Evolutionary conservation across 2,329 filamentous ascomycete species (phyloP).

Genomic region (Podosphaera aphanis): DNA sequence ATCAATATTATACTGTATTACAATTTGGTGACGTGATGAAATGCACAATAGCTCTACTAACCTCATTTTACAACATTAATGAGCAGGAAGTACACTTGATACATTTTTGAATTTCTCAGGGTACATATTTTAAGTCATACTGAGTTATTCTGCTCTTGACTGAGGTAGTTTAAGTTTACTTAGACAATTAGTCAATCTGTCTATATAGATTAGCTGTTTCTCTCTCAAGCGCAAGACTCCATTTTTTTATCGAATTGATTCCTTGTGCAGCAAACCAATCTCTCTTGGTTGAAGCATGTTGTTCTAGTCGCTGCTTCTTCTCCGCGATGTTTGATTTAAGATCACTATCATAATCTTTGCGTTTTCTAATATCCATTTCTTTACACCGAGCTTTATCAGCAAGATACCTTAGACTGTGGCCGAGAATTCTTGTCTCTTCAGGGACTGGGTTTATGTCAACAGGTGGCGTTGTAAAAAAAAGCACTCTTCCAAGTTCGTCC

Average conservation of each 20-base stretch:
- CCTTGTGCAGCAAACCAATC: conserved; percentile 6
- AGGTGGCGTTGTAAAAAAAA: conserved; percentile 47
- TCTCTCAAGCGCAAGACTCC: conserved; percentile 9
- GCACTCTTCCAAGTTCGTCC: conserved; percentile 37
- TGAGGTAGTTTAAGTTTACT: no score
- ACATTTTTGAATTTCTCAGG: no score
- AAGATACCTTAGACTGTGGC: conserved; percentile 26
- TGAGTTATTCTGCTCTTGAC: no score
- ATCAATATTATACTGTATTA: no score
- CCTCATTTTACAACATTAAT: no score
- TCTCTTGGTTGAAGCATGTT: conserved; percentile 4
- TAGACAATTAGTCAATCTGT: conserved; percentile 2
- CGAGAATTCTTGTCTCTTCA: conserved; percentile 15
- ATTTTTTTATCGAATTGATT: conserved; percentile 7
- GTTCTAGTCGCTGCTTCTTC: conserved; percentile 9
- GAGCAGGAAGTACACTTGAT: no score
- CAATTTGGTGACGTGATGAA: no score
- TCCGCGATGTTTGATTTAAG: conserved; percentile 13
- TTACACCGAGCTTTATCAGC: conserved; percentile 21
- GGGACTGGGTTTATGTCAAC: conserved; percentile 20
- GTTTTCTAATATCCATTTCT: conserved; percentile 13
- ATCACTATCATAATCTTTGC: conserved; percentile 10
- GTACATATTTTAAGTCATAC: no score
- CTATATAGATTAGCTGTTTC: conserved; percentile 13
- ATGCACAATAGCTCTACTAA: no score